These are phyloP conservation scores for Leucocoprinus leucothites DNA, from an alignment of 768 basidiomycete genomes.

Conservation along the genomic window DNA sequence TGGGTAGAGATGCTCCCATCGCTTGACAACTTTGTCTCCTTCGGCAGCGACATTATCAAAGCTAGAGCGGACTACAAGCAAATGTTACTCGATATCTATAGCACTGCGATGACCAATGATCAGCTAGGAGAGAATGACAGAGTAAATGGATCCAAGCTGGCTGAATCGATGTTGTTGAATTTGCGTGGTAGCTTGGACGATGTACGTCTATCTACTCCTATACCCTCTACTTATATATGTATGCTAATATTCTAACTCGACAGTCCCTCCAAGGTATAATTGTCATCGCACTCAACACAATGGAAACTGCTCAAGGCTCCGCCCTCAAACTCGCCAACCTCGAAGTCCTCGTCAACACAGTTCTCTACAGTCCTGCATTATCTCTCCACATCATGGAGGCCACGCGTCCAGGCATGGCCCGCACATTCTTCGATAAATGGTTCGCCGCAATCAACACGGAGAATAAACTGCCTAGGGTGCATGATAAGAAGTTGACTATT, in stretches of 20 bases:
- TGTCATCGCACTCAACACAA: constrained; percentile 51
- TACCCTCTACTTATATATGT: neutral
- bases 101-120: constrained; percentile 61
- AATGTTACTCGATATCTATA: constrained; percentile 83
- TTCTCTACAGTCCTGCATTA: constrained; percentile 81
- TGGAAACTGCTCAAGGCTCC: constrained; percentile 61
- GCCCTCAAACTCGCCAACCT: constrained; percentile 74
- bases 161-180: constrained; percentile 79
- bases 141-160: constrained; percentile 82
- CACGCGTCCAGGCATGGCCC: constrained; percentile 54
- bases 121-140: constrained; percentile 83
- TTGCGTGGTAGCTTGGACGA: constrained; percentile 77
- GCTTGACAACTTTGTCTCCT: constrained; percentile 86
- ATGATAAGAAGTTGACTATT: constrained; percentile 86
- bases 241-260: neutral
- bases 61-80: constrained; percentile 69
- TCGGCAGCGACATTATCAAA: constrained; percentile 74
- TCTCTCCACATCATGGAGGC: constrained; percentile 74
- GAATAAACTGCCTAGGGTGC: constrained; percentile 71
- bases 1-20: constrained; percentile 78
- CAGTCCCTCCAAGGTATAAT: constrained; percentile 59
- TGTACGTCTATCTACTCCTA: constrained; percentile 36
- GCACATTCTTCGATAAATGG: constrained; percentile 84
- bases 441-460: constrained; percentile 67
- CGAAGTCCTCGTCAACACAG: constrained; percentile 77